These are phyloP conservation scores for Nothophaeocryptopus gaeumannii DNA, from an alignment of 2,329 filamentous ascomycete species.

Conservation along the genomic window DNA sequence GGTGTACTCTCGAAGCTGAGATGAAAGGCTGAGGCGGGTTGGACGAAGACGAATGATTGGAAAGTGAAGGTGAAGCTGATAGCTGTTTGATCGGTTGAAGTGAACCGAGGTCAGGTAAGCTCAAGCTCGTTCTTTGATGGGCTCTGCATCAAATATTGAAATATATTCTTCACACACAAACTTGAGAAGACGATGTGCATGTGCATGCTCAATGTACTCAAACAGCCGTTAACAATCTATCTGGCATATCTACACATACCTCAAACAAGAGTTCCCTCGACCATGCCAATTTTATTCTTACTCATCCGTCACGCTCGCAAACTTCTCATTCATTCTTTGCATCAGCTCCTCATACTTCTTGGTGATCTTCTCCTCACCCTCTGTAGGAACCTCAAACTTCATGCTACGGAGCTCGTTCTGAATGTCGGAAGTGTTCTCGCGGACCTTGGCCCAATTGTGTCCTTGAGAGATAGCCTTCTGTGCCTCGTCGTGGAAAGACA, in stretches of 20 bases:
- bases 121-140: no score
- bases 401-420: conserved; percentile 82
- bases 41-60: no score
- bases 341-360: conserved; percentile 96
- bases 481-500: conserved; percentile 95
- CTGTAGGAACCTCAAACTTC: conserved; percentile 92
- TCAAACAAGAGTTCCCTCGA: neutral
- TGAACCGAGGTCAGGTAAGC: no score
- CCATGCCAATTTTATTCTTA: conserved; percentile 68
- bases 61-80: no score
- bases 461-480: conserved; percentile 93
- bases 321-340: conserved; percentile 93
- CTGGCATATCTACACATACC: conserved; percentile 7
- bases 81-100: no score
- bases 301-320: conserved; percentile 93
- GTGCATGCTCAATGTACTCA: neutral
- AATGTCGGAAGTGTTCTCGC: conserved; percentile 83
- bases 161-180: no score
- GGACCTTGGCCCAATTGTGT: conserved; percentile 86
- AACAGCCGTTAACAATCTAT: conserved; percentile 10
- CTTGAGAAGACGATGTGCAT: no score
- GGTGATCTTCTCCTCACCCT: conserved; percentile 74
- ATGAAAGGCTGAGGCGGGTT: no score
- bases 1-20: neutral
- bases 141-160: no score